Conservation (phyloP, 2,329 filamentous ascomycete species). For the Curvularia sp. region DNA sequence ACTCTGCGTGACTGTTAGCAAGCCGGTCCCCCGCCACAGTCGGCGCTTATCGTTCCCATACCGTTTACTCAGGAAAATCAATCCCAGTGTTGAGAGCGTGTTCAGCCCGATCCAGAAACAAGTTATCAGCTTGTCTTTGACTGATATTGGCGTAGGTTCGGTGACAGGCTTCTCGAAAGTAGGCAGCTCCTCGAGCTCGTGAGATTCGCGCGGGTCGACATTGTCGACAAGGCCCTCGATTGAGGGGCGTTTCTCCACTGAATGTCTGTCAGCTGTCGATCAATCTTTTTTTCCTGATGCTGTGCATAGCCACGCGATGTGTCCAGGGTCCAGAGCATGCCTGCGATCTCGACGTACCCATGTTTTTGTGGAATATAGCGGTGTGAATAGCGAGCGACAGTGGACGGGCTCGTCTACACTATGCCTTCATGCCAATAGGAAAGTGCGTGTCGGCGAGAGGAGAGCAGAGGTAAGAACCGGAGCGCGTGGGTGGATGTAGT, state of each 20-base stretch:
- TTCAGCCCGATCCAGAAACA: constrained; percentile 54
- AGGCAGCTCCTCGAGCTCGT: constrained; percentile 46
- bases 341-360: constrained; percentile 35
- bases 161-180: constrained; percentile 41
- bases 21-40: constrained; percentile 16
- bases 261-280: constrained; percentile 29
- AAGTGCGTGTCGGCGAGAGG: constrained; percentile 5
- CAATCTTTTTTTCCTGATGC: neutral
- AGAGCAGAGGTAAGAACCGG: neutral
- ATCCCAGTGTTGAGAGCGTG: constrained; percentile 53
- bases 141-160: constrained; percentile 36
- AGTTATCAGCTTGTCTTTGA: constrained; percentile 50
- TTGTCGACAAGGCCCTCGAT: constrained; percentile 51
- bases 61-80: constrained; percentile 58
- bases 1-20: constrained; percentile 49
- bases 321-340: constrained; percentile 5
- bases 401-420: constrained; percentile 24
- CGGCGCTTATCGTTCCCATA: constrained; percentile 28
- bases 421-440: constrained; percentile 37
- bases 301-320: constrained; percentile 3
- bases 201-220: constrained; percentile 45
- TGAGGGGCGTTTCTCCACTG: constrained; percentile 50
- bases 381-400: constrained; percentile 35
- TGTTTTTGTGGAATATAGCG: constrained; percentile 26
- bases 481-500: constrained; percentile 1